Base-by-base conservation (phyloP, 805 yeast species). In the Yarrowia divulgata region DNA sequence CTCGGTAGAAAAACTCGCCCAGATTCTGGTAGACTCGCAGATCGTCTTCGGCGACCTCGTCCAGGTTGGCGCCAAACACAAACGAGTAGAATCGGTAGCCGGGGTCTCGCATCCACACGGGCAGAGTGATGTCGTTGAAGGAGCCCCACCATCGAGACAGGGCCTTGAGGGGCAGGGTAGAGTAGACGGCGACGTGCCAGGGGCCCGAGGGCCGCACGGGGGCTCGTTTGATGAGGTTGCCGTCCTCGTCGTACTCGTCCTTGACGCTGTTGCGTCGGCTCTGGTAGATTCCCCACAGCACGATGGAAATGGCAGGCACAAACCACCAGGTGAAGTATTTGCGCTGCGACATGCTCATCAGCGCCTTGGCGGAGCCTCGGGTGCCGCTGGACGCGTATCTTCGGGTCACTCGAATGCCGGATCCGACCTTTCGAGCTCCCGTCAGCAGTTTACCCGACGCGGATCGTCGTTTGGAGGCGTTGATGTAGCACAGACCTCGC, bases 81-180 rank as follows among this genome's bases (percentile, higher is more conserved):
- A 83, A 81, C 1, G 97, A 85, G 77, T 95, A 95, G 68, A 93
- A 82, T 75, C 82, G 85, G 79, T 84, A 95, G 8, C 97, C 88
- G 23, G 96, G 95, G 12, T 84, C 87, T 74, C 99, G 85, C 71
- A 94, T 74, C 96, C 97, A 92, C 34, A 88, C 83, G 0, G 99
- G 99, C 71, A 95, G 82, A 57, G 87, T 88, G 55, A 93, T 83
- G 69, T 88, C 88, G 77, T 95, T 95, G 70, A 95, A 85, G 74
- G 86, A 87, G 40, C 99, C 99, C 99, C 99, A 95, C 55, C 94
- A 79, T 71, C 99, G 85, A 0, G 98, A 93, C 42, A 93, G 82
- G 1, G 97, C 90, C 76, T 93, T 92, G 76, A 95, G 84, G 0
- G 99, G 99, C 58, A 95, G 82, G 1, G 97, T 88, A 3, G 93